Evolutionary conservation across 768 basidiomycete species (phyloP).

Genomic region (Daedaleopsis nitida): DNA sequence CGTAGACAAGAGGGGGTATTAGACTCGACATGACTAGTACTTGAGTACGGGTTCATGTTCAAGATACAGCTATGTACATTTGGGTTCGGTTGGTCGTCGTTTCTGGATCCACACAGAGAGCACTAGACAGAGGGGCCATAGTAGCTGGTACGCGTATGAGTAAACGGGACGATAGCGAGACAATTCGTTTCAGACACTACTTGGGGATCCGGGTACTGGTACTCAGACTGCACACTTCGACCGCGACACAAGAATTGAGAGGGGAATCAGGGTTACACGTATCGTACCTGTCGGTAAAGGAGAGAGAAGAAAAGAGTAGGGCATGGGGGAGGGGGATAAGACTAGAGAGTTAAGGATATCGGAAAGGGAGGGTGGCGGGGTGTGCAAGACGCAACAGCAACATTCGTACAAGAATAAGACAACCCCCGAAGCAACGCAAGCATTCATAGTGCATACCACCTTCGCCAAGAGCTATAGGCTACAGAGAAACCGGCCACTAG

Average conservation of each 20-base stretch:
- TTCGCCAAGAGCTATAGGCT: conserved; percentile 6
- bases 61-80: not conserved
- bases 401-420: conserved; percentile 11
- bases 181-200: conserved; percentile 6
- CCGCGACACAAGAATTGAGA: not conserved
- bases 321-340: conserved; percentile 3
- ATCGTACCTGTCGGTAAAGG: not conserved
- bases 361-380: conserved; percentile 7
- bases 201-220: not conserved
- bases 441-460: conserved; percentile 5
- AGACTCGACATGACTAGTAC: no score
- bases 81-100: not conserved
- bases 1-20: no score
- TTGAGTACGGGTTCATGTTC: not conserved
- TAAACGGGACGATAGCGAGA: not conserved
- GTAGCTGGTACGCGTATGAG: not conserved
- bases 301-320: not conserved
- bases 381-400: not conserved
- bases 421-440: not conserved
- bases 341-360: conserved; percentile 17
- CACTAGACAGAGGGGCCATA: not conserved
- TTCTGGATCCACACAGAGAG: not conserved
- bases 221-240: not conserved
- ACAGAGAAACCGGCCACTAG: conserved; percentile 8
- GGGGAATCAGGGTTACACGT: not conserved